Evolutionary conservation across 2,329 filamentous ascomycete genomes (phyloP).

Genomic region (Penicillium sp.): DNA sequence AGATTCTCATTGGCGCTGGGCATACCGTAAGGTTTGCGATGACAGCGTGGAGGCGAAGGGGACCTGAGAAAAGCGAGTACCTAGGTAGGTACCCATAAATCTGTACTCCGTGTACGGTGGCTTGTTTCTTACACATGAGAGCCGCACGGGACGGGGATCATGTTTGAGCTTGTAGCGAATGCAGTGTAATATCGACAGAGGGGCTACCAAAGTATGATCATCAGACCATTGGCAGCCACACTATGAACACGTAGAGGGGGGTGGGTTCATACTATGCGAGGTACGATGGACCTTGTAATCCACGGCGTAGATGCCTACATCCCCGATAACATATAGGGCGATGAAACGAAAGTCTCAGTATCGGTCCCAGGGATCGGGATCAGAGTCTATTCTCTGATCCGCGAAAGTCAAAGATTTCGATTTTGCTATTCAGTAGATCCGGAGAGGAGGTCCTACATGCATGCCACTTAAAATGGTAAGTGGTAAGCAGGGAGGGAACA

Average conservation of each 20-base stretch:
- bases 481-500: conserved; percentile 13
- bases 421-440: conserved; percentile 11
- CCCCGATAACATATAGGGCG: not conserved
- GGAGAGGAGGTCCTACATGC: conserved; percentile 13
- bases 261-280: not conserved
- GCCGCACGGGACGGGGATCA: conserved; percentile 10
- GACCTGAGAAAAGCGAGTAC: not conserved
- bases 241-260: not conserved
- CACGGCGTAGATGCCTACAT: not conserved
- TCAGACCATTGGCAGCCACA: not conserved
- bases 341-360: not conserved
- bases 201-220: not conserved
- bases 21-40: not conserved
- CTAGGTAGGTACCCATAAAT: not conserved
- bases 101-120: not conserved
- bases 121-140: conserved; percentile 13
- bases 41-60: conserved; percentile 3
- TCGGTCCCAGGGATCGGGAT: conserved; percentile 9
- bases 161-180: not conserved
- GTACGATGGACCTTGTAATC: conserved; percentile 5
- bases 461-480: conserved; percentile 19
- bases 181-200: conserved; percentile 1
- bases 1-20: conserved; percentile 10
- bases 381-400: conserved; percentile 12
- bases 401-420: conserved; percentile 7